Base-by-base conservation (phyloP, 2,329 filamentous ascomycete species). In the Penicillium sp. region DNA sequence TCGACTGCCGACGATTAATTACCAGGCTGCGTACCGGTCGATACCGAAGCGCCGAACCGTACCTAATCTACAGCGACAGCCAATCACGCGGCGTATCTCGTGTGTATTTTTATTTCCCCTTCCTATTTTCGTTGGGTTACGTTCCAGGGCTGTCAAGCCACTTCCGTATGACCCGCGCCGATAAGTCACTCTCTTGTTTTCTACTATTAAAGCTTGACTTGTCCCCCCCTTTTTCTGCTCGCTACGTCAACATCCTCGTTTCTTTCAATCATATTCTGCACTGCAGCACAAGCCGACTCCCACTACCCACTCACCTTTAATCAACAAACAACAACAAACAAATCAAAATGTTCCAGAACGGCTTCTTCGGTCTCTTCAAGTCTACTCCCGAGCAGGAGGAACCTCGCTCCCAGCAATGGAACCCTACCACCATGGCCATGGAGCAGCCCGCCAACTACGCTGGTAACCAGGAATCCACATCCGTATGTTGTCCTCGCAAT, bases 291-390 rank as follows among this genome's bases (percentile, higher is more conserved):
- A n/a, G n/a, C n/a, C n/a, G n/a, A n/a, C n/a, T n/a, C n/a, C n/a
- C n/a, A n/a, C n/a, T n/a, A n/a, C n/a, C n/a, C n/a, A n/a, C n/a
- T n/a, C n/a, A n/a, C n/a, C n/a, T n/a, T n/a, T n/a, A n/a, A n/a
- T 16, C 16, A 38, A 21, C 6, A 23, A 52, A 7, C 11, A 47
- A 24, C 30, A 23, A 16, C 20, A 30, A 61, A 43, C 14, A 61
- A 35, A 14, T 21, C 40, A 59, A 45, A 16, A 61, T 61, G 59
- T 61, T 61, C 52, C 38, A 66, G 47, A 60, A 60, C 58, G 56
- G 51, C 33, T 47, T 67, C 62, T 67, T 69, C 66, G 65, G 65
- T 64, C 60, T 63, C 53, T 70, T 69, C 65, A 70, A 69, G 56
- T 66, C 68, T 35, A 58, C 66, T 50, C 64, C 67, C 46, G 63